Base-by-base conservation (phyloP, 345 rosid species). In the Gossypioides kirkii region DNA sequence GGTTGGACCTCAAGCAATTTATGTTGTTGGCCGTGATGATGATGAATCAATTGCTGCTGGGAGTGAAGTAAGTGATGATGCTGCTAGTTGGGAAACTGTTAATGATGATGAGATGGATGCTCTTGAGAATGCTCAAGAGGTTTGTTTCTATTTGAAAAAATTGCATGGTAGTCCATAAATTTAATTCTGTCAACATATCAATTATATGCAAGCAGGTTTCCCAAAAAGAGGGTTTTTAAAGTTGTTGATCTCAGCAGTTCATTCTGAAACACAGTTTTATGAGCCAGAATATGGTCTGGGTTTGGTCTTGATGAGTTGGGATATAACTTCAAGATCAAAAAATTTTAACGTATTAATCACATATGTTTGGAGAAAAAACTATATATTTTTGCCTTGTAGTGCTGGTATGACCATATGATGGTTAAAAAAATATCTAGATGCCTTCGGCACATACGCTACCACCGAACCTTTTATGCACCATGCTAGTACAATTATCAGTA, bases 51-150 rank as follows among this genome's bases (percentile, higher is more conserved):
- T 85, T 80, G 94, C 88, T 78, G 91, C 72, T 67, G 97, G 94
- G 75, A 96, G 99, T 77, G 98, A 84, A 80, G 81, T 86, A 75
- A 91, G 96, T 76, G 94, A 86, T 83, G 97, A 83, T 83, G 90
- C 87, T 77, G 99, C 94, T 82, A 93, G 98, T 82, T 96, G 99
- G 99, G 99, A 96, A 87, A 96, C 99, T 20, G 82, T 88, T 80
- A 71, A 79, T 78, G 91, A 91, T 78, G 90, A 84, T 25, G 62
- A 59, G 73, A 82, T 75, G 82, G 92, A 78, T 70, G 83, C 81
- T 75, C 83, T 76, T 70, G 96, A 83, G 79, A 83, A 78, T 85
- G 76, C 73, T 72, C 84, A 77, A 83, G 92, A 90, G 99, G 98
- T 96, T 83, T 61, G 43, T 61, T 32, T 61, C 65, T 61, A 22